Evolutionary conservation across 352 stramenopile genomes (phyloP), one percentile per base, ranked within the genome.

Genomic region (Phytopythium kandeliae): DNA sequence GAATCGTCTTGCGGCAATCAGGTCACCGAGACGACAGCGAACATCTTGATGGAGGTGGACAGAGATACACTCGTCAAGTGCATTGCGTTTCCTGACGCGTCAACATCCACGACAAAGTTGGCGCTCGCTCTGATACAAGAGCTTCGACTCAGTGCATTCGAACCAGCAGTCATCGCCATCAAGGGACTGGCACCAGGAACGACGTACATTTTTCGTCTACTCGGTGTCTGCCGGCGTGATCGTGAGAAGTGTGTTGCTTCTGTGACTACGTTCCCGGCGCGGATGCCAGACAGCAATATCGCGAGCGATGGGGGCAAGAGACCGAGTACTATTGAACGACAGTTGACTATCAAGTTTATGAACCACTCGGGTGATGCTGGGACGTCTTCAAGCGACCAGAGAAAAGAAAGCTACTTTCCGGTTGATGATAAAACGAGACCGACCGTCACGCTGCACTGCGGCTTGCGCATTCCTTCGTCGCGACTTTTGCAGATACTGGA

Each of bases 1-100:
- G 31, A 5, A 19, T 19, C 34, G 21, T 15, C 51, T n/a, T 42
- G 4, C n/a, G 4, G 21, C 9, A 9, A 9, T 10, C 36, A 79
- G 56, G 42, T 71, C 24, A 51, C 54, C 26, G 46, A 35, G 5
- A 57, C 57, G 1, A 57, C 37, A 22, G 57, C 51, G 17, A 59
- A 65, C 16, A 41, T 82, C 10, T 50, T 83, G 12, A 43, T 82
- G n/a, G 75, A 84, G 37, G 61, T 77, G 6, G 54, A 74, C 43
- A 31, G 19, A 5, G 12, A 34, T 13, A 52, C 60, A 1, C 54
- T 50, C 41, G 55, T 79, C 40, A 62, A 60, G 44, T 56, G 19
- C 42, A 73, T 81, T 61, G 65, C 69, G 8, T 81, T 81, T 35
- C 46, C 48, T 40, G 12, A 47, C n/a, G 31, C 41, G 11, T 16